Evolutionary conservation across 2,329 filamentous ascomycete genomes (phyloP).

Genomic region (Monosporascus cannonballus): DNA sequence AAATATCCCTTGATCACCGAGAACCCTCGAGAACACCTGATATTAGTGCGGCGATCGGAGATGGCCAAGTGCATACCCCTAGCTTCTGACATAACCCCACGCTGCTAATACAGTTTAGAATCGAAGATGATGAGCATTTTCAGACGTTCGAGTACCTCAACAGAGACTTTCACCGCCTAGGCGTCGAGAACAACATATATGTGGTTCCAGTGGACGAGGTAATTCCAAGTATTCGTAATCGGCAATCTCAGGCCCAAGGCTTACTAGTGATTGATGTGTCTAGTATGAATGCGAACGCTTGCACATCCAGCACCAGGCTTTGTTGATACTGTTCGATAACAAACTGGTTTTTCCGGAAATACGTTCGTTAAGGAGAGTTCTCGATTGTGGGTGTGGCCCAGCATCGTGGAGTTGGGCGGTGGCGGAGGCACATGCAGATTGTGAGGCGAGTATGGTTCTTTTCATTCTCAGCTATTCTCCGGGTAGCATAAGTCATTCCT

Average conservation of each 20-base stretch:
- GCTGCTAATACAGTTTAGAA: constrained; percentile 29
- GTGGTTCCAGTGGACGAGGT: constrained; percentile 69
- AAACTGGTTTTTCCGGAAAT: constrained; percentile 66
- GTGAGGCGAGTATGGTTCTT: constrained; percentile 47
- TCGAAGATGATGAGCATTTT: constrained; percentile 43
- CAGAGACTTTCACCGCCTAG: constrained; percentile 61
- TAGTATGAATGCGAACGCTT: constrained; percentile 65
- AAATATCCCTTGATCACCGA: neutral
- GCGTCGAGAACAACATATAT: constrained; percentile 58
- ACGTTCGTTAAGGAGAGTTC: constrained; percentile 47
- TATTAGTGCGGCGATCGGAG: constrained; percentile 1
- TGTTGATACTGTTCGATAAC: constrained; percentile 59
- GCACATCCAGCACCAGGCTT: constrained; percentile 55
- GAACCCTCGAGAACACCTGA: neutral
- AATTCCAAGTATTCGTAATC: constrained; percentile 18
- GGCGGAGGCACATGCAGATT: constrained; percentile 56
- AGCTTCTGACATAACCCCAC: constrained; percentile 6
- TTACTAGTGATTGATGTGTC: constrained; percentile 5
- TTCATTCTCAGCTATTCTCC: neutral
- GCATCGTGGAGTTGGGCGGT: constrained; percentile 33
- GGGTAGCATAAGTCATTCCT: too few species aligned
- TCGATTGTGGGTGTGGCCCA: constrained; percentile 70
- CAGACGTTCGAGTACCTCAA: constrained; percentile 56
- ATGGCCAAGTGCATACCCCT: constrained; percentile 22
- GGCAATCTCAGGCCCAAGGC: constrained; percentile 8